These are phyloP conservation scores for Begonia fuchsioides DNA, from an alignment of 306 rosid species.

Conservation along the genomic window DNA sequence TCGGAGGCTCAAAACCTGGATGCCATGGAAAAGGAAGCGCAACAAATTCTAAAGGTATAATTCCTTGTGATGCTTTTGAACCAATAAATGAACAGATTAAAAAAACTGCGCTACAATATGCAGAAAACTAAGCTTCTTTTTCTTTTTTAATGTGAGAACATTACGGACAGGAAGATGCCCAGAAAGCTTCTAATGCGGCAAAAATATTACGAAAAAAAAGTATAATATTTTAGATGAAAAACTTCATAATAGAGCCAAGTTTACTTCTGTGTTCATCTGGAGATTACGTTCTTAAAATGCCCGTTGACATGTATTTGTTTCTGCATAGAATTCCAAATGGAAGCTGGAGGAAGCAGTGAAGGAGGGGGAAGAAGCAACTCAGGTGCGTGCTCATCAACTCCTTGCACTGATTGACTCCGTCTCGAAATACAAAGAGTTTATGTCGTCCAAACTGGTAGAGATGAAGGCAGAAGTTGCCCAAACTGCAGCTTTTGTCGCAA, in stretches of 20 bases:
- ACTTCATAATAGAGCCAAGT: too few relatives aligned
- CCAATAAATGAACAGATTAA: too few relatives aligned
- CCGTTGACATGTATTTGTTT: not conserved
- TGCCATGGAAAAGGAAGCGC: conserved; percentile 56
- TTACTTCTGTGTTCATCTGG: not conserved
- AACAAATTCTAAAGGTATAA: conserved; percentile 51
- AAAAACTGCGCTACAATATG: too few relatives aligned
- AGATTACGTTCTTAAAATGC: conserved; percentile 4
- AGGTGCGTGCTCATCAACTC: conserved; percentile 32
- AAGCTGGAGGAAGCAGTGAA: conserved; percentile 46
- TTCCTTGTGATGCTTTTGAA: too few relatives aligned
- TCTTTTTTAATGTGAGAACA: too few relatives aligned
- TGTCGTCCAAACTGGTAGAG: conserved; percentile 37
- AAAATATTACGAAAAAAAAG: too few relatives aligned
- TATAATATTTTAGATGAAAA: too few relatives aligned
- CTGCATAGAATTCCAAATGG: conserved; percentile 39
- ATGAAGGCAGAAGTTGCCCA: conserved; percentile 42
- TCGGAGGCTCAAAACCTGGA: conserved; percentile 34
- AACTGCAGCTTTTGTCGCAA: conserved; percentile 37
- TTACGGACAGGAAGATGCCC: too few relatives aligned
- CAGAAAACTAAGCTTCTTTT: too few relatives aligned
- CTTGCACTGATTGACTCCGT: conserved; percentile 39
- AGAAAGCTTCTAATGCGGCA: too few relatives aligned
- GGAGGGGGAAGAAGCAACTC: conserved; percentile 50
- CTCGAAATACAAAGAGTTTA: conserved; percentile 44